Percentiles rank a stretch among this genome's conserved stretches.
phyloP scores from a whole-genome alignment of 441 rosid genomes.

The Viola pubescens region DNA sequence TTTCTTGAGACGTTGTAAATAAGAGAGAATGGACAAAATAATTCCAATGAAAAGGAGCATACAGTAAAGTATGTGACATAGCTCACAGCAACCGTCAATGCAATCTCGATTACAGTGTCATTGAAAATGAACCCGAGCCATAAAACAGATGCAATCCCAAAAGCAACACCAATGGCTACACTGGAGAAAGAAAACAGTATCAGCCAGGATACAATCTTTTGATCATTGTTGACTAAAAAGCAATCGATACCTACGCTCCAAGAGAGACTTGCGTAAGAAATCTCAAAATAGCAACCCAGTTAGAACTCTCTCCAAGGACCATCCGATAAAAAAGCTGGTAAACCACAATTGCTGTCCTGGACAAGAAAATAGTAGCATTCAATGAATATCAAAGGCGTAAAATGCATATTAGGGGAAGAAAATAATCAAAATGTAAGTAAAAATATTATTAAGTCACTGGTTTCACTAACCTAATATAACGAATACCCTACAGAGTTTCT shows the following conservation, averaged over 20 bases:
- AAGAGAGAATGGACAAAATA: too few species aligned
- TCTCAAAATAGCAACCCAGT: slow-evolving; percentile 45
- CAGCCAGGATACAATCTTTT: slow-evolving; percentile 17
- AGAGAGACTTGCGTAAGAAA: slow-evolving; percentile 60
- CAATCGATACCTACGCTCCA: slow-evolving; percentile 74
- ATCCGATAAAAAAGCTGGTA: slow-evolving; percentile 77
- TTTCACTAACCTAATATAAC: slow-evolving; percentile 9
- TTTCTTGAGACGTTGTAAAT: too few species aligned
- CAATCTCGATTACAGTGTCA: slow-evolving; percentile 79
- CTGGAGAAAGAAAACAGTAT: slow-evolving; percentile 39
- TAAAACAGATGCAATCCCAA: slow-evolving; percentile 74
- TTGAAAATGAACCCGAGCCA: slow-evolving; percentile 87
- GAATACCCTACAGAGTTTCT: slow-evolving; percentile 4
- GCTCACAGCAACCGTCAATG: slow-evolving; percentile 89
- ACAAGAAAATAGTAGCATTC: slow-evolving; percentile 18
- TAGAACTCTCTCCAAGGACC: slow-evolving; percentile 67
- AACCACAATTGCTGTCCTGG: slow-evolving; percentile 89
- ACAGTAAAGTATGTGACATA: slow-evolving; percentile 77
- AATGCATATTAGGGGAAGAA: not conserved
- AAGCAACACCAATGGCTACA: slow-evolving; percentile 83
- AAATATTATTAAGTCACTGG: not conserved
- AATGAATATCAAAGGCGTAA: slow-evolving; percentile 14
- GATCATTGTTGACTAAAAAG: slow-evolving; percentile 4
- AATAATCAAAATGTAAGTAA: not conserved
- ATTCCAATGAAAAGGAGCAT: slow-evolving; percentile 27